Percentiles rank a stretch among this genome's conserved stretches.
Evolutionary conservation across 2,329 filamentous ascomycete genomes (phyloP).

Genomic region (Phyllosticta ampelicida): DNA sequence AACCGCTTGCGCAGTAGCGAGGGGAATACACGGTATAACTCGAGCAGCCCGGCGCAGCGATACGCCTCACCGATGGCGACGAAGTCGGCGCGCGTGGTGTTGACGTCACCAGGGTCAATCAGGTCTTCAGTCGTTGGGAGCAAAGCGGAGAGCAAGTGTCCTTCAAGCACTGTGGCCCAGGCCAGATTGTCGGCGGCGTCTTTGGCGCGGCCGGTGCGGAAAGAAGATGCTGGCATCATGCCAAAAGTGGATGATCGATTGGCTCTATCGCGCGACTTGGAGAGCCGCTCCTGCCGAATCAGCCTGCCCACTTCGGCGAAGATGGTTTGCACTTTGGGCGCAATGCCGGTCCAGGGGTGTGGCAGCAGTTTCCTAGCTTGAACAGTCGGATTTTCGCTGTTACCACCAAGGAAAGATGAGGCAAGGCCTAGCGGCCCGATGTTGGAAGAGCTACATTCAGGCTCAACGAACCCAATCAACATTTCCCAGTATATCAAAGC

Average conservation of each 20-base stretch:
- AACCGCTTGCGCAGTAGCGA: slow-evolving; percentile 38
- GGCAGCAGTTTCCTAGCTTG: slow-evolving; percentile 29
- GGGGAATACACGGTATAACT: slow-evolving; percentile 46
- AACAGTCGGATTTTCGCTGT: slow-evolving; percentile 16
- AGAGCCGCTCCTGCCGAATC: slow-evolving; percentile 26
- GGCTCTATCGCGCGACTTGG: neutral
- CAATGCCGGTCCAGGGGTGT: slow-evolving; percentile 42
- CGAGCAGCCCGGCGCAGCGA: slow-evolving; percentile 41
- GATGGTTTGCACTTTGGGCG: slow-evolving; percentile 33
- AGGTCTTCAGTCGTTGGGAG: slow-evolving; percentile 38
- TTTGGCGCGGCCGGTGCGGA: slow-evolving; percentile 13
- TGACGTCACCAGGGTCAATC: slow-evolving; percentile 40
- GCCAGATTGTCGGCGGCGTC: slow-evolving; percentile 24
- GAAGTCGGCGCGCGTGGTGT: slow-evolving; percentile 43
- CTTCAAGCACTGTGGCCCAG: slow-evolving; percentile 36
- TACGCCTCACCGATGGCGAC: slow-evolving; percentile 44
- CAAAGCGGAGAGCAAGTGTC: slow-evolving; percentile 36
- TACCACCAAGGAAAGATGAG: slow-evolving; percentile 2
- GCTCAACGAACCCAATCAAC: slow-evolving; percentile 45
- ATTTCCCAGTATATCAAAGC: slow-evolving; percentile 50
- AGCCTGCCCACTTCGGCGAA: slow-evolving; percentile 37
- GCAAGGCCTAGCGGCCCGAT: slow-evolving; percentile 5
- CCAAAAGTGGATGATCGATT: neutral
- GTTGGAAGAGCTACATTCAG: slow-evolving; percentile 18
- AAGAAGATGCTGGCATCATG: neutral